These are phyloP conservation scores for Lactarius pseudohatsudake DNA, from an alignment of 768 basidiomycete genomes.

Conservation along the genomic window DNA sequence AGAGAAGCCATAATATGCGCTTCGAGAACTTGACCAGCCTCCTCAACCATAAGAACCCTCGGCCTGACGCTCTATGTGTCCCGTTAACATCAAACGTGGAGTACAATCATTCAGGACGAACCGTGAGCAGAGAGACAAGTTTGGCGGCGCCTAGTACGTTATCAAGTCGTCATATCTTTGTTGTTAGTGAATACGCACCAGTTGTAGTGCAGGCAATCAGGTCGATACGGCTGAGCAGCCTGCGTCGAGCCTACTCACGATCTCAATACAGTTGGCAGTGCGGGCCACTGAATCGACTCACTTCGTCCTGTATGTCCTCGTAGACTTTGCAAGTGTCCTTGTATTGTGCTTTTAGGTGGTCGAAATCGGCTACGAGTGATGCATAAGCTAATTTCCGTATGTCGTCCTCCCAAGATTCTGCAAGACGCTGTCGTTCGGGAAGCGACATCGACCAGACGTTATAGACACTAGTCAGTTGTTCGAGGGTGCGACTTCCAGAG, in stretches of 20 bases:
- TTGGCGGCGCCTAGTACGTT: constrained; percentile 60
- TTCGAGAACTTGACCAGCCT: constrained; percentile 81
- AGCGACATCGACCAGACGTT: constrained; percentile 56
- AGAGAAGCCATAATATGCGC: constrained; percentile 68
- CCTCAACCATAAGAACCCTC: constrained; percentile 68
- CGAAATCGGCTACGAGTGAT: constrained; percentile 44
- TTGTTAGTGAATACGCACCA: constrained; percentile 41
- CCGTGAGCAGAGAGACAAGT: constrained; percentile 55
- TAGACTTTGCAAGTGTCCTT: constrained; percentile 40
- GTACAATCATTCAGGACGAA: constrained; percentile 30
- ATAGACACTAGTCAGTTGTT: constrained; percentile 36
- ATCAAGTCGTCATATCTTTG: background rate
- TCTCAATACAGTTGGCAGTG: background rate
- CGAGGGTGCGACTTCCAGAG: constrained; percentile 37
- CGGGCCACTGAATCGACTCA: constrained; percentile 33
- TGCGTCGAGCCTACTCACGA: constrained; percentile 49
- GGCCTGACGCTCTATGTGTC: constrained; percentile 52
- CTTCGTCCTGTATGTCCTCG: constrained; percentile 52
- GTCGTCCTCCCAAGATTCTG: constrained; percentile 48
- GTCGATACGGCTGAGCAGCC: constrained; percentile 52
- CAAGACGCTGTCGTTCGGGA: constrained; percentile 47
- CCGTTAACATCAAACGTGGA: background rate
- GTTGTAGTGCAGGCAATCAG: constrained; percentile 79
- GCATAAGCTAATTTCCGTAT: constrained; percentile 38
- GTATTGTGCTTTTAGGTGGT: constrained; percentile 41